Evolutionary conservation across 345 rosid species (phyloP).

Genomic region (Corchorus capsularis): DNA sequence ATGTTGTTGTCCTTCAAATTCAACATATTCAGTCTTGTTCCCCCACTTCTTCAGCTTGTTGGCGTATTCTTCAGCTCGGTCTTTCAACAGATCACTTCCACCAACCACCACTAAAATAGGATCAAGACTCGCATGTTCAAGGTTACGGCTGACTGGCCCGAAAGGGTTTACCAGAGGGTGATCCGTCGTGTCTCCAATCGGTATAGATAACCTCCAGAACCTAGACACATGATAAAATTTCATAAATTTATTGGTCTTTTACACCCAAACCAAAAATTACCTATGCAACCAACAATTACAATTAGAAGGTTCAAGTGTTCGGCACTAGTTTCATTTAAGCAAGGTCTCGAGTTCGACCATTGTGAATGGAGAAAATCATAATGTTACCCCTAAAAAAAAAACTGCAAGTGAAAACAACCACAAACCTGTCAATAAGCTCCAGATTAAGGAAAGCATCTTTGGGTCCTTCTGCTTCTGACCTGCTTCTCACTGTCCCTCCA

Average conservation of each 20-base stretch:
- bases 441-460: slow-evolving; percentile 56
- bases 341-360: too few species aligned
- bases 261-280: too few species aligned
- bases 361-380: too few species aligned
- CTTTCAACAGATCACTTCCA: slow-evolving; percentile 56
- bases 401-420: not conserved
- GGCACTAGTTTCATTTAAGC: too few species aligned
- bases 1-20: slow-evolving; percentile 55
- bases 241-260: too few species aligned
- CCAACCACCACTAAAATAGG: slow-evolving; percentile 56
- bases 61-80: slow-evolving; percentile 48
- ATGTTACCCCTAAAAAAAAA: too few species aligned
- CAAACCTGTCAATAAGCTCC: slow-evolving; percentile 65
- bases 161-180: slow-evolving; percentile 65
- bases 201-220: slow-evolving; percentile 64
- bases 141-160: slow-evolving; percentile 44
- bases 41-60: slow-evolving; percentile 39
- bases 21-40: slow-evolving; percentile 51
- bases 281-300: too few species aligned
- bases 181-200: slow-evolving; percentile 53
- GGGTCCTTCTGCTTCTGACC: slow-evolving; percentile 61
- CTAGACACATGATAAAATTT: slow-evolving; percentile 15
- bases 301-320: too few species aligned
- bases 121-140: slow-evolving; percentile 37
- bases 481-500: slow-evolving; percentile 47